Conservation (phyloP, 441 rosid species). For the Adansonia grandidieri region DNA sequence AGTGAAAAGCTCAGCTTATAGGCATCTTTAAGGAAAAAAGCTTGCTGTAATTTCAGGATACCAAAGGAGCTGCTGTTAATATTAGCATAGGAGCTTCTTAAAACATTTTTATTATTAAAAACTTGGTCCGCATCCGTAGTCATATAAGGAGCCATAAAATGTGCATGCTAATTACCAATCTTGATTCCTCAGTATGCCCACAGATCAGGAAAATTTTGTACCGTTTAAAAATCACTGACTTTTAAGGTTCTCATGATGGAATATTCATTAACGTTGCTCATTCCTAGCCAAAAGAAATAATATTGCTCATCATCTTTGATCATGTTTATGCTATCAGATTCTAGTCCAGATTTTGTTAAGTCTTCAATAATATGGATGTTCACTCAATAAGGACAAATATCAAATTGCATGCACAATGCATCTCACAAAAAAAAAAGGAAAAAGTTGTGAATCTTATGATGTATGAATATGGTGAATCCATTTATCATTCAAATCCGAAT, state of each 20-base stretch:
- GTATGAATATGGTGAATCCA: background rate
- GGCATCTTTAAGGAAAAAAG: background rate
- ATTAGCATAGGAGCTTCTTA: background rate
- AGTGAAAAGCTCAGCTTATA: background rate
- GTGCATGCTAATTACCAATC: background rate
- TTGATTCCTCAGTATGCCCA: background rate
- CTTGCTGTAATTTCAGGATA: background rate
- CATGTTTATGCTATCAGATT: background rate
- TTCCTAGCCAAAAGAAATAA: background rate
- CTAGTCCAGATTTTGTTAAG: background rate
- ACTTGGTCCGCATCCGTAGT: background rate
- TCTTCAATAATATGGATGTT: background rate
- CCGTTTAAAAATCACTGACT: background rate
- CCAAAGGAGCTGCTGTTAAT: background rate
- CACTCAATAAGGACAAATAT: background rate
- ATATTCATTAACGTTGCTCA: background rate
- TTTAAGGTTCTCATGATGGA: background rate
- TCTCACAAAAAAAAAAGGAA: background rate
- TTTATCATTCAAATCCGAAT: background rate
- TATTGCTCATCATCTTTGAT: background rate
- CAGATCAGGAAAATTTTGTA: background rate
- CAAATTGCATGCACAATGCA: background rate
- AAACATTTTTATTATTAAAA: background rate
- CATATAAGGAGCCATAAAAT: conserved; percentile 1
- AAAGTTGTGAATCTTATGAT: background rate